phyloP scores from a whole-genome alignment of 495 filamentous ascomycete genomes.

The Tuber borchii region DNA sequence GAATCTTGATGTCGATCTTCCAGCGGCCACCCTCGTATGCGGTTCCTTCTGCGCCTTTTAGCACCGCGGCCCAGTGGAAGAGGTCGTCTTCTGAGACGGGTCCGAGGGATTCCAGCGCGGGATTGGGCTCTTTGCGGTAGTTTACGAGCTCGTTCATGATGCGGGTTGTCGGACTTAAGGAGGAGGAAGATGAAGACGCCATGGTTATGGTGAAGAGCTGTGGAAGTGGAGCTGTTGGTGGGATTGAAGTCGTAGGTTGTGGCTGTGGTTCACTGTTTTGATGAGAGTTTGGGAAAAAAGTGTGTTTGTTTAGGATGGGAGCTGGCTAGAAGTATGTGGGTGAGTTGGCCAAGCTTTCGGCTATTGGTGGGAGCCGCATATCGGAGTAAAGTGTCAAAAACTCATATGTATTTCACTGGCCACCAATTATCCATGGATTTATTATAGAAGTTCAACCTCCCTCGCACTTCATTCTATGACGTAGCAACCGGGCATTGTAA shows the following conservation, averaged over 20 bases:
- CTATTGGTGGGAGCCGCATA: not conserved
- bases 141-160: slow-evolving; percentile 29
- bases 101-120: slow-evolving; percentile 22
- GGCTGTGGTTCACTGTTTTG: slow-evolving; percentile 7
- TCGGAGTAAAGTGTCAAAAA: not conserved
- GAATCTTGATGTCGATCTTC: slow-evolving; percentile 71
- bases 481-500: not conserved
- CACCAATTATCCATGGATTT: not conserved
- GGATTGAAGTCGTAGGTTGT: slow-evolving; percentile 2
- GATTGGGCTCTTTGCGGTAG: slow-evolving; percentile 28
- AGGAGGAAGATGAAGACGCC: slow-evolving; percentile 8
- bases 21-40: slow-evolving; percentile 61
- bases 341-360: slow-evolving; percentile 3
- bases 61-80: slow-evolving; percentile 58
- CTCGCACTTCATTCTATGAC: not conserved
- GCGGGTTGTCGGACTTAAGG: slow-evolving; percentile 3
- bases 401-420: not conserved
- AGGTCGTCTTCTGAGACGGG: slow-evolving; percentile 52
- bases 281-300: not conserved
- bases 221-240: not conserved
- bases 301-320: not conserved
- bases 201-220: not conserved
- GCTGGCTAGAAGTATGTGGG: not conserved
- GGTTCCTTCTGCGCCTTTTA: slow-evolving; percentile 50
- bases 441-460: not conserved